Evolutionary conservation across 2,329 filamentous ascomycete genomes (phyloP).

Genomic region (Calonectria montana): DNA sequence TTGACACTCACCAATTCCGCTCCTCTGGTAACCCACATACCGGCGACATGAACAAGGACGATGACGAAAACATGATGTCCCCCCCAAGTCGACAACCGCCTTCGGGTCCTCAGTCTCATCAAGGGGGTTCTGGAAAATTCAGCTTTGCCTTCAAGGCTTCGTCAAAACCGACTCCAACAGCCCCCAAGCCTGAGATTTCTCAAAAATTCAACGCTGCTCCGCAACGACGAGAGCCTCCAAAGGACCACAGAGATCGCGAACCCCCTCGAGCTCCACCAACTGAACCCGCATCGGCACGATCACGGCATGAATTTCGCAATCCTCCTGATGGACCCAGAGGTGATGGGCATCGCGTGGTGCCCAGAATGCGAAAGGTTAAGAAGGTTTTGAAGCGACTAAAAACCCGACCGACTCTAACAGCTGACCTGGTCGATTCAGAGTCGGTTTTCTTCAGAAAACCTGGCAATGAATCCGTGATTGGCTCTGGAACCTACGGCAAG

Average conservation of each 20-base stretch:
- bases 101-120: conserved; percentile 62
- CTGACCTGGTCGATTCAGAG: conserved; percentile 81
- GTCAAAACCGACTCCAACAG: conserved; percentile 66
- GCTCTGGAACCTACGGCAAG: conserved; percentile 95
- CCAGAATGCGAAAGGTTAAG: conserved; percentile 72
- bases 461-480: conserved; percentile 96
- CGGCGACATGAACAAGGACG: conserved; percentile 48
- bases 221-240: conserved; percentile 53
- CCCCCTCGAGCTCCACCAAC: conserved; percentile 63
- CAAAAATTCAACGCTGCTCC: conserved; percentile 76
- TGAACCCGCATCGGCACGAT: conserved; percentile 63
- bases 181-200: conserved; percentile 74
- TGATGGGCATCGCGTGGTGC: conserved; percentile 37
- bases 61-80: conserved; percentile 63
- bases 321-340: conserved; percentile 48
- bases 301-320: conserved; percentile 48
- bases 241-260: conserved; percentile 54
- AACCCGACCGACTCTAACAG: conserved; percentile 74
- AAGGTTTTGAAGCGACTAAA: conserved; percentile 78
- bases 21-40: conserved; percentile 21
- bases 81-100: conserved; percentile 66
- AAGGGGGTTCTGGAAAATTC: conserved; percentile 74
- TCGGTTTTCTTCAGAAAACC: conserved; percentile 96
- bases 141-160: conserved; percentile 93
- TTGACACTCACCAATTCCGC: conserved; percentile 42